phyloP scores from a whole-genome alignment of 73 alveolate species.

The Paramecium pentaurelia region DNA sequence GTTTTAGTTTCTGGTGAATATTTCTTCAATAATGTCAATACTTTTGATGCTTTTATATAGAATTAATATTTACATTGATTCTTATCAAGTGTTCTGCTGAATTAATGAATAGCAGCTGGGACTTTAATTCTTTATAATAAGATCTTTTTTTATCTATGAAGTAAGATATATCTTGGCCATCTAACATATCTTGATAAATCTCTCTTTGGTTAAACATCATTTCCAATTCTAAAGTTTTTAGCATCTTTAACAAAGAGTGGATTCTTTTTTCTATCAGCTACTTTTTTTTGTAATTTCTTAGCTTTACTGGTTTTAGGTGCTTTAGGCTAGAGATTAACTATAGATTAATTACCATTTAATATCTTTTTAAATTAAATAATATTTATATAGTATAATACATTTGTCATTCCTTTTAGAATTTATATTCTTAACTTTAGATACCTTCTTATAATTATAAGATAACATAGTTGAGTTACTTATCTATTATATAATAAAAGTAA shows the following conservation, averaged over 20 bases:
- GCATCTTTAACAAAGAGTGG: conserved; percentile 80
- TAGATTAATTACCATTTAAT: neutral
- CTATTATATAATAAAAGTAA: neutral
- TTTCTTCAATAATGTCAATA: conserved; percentile 78
- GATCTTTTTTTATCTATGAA: conserved; percentile 98
- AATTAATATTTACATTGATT: conserved; percentile 24
- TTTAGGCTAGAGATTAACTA: neutral
- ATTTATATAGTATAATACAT: neutral
- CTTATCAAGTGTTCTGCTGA: conserved; percentile 63
- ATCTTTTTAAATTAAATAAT: conserved; percentile 4
- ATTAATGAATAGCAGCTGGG: conserved; percentile 96
- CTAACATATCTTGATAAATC: conserved; percentile 86
- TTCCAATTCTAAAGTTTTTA: conserved; percentile 94
- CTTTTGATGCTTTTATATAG: conserved; percentile 62
- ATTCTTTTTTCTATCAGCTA: conserved; percentile 66
- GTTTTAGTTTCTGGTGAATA: conserved; percentile 90
- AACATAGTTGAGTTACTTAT: neutral
- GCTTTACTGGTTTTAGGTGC: conserved; percentile 48
- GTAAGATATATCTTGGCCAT: conserved; percentile 97
- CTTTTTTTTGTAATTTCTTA: conserved; percentile 15
- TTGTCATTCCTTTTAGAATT: neutral
- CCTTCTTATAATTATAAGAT: neutral
- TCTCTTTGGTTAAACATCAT: conserved; percentile 93
- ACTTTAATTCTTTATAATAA: conserved; percentile 93
- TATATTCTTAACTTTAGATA: neutral